Conservation (phyloP, 208 protist genomes). For the Naegleria lovaniensis region DNA sequence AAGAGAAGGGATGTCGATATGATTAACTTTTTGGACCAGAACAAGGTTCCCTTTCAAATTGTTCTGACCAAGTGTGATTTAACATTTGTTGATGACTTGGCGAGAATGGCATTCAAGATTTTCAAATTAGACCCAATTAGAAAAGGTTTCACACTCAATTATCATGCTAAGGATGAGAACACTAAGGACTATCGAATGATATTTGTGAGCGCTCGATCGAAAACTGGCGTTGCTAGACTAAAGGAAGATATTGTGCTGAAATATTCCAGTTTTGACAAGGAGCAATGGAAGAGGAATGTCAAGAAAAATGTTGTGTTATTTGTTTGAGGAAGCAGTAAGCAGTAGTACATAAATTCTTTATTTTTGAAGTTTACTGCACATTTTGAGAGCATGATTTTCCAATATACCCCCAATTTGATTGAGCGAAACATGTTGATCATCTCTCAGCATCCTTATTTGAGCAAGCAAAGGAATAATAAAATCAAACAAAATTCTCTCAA, state of each 20-base stretch:
- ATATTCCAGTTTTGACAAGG: background rate
- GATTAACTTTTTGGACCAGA: background rate
- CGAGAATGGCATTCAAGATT: background rate
- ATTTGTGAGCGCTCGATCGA: background rate
- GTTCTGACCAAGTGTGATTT: constrained; percentile 15
- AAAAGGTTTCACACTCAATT: background rate
- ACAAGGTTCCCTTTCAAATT: background rate
- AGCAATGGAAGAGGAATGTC: background rate
- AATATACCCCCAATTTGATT: background rate
- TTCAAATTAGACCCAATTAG: background rate
- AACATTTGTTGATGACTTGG: background rate
- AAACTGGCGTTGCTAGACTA: background rate
- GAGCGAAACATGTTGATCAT: background rate
- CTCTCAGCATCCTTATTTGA: background rate
- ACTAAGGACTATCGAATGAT: background rate
- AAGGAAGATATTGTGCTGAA: constrained; percentile 15
- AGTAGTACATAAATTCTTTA: too few relatives aligned
- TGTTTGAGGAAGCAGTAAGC: background rate
- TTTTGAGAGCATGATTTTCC: background rate
- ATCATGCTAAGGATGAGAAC: background rate
- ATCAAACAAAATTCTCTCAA: background rate
- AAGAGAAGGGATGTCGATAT: background rate
- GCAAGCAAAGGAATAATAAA: background rate
- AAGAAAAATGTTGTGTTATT: constrained; percentile 17
- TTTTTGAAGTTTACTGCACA: background rate